These are phyloP conservation scores for Solanum ossicruentum DNA, from an alignment of 257 asterid species.

Conservation along the genomic window DNA sequence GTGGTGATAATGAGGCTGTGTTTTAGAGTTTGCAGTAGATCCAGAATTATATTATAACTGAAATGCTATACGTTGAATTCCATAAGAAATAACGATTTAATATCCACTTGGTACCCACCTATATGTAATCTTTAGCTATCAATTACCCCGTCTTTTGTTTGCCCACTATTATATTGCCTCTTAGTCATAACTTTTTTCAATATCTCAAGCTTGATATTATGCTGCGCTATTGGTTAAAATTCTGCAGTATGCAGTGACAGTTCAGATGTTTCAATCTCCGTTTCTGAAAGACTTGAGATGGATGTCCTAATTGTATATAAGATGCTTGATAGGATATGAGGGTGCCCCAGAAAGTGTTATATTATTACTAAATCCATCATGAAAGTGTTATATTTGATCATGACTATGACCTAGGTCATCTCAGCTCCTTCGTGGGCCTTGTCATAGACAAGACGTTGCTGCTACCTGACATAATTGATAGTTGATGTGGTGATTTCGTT, in stretches of 20 bases:
- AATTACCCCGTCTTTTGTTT: not conserved
- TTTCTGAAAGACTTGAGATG: not conserved
- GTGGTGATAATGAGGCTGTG: not conserved
- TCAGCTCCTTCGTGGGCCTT: too few relatives aligned
- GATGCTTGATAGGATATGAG: not conserved
- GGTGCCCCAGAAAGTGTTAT: not conserved
- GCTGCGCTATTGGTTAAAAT: not conserved
- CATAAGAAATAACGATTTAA: not conserved
- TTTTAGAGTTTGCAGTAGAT: not conserved
- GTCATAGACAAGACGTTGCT: not conserved
- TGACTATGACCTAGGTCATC: too few relatives aligned
- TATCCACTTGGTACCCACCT: not conserved
- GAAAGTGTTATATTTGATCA: too few relatives aligned
- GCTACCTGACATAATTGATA: not conserved
- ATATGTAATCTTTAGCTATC: not conserved
- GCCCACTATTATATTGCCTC: not conserved
- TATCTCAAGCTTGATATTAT: not conserved
- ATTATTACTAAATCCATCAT: rapidly evolving
- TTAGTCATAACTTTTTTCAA: not conserved
- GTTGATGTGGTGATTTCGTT: too few relatives aligned
- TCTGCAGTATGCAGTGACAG: not conserved
- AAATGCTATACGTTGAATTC: not conserved
- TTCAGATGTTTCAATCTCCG: not conserved
- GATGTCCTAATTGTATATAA: not conserved
- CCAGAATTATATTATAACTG: not conserved